Evolutionary conservation across 495 filamentous ascomycete genomes (phyloP).

Genomic region (Aspergillus ostianus): DNA sequence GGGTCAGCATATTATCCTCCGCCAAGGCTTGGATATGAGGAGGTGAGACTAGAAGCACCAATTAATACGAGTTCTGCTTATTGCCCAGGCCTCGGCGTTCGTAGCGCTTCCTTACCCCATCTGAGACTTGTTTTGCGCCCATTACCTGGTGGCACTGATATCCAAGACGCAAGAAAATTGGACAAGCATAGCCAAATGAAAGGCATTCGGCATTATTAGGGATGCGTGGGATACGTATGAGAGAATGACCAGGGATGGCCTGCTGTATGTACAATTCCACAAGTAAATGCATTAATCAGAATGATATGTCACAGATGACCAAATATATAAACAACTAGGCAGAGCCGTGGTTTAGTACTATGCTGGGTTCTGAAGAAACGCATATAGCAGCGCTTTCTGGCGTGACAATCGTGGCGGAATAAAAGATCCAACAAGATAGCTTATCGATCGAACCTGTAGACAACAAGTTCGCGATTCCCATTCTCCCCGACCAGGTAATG

Average conservation of each 20-base stretch:
- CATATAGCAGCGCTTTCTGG: not conserved
- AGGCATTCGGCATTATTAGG: not conserved
- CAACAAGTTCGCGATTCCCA: constrained; percentile 46
- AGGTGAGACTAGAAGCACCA: not conserved
- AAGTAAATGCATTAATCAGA: too few species aligned
- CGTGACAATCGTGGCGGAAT: not conserved
- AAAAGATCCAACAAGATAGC: not conserved
- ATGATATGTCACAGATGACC: too few species aligned
- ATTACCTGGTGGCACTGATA: not conserved
- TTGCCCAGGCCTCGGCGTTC: not conserved
- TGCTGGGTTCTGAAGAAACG: too few species aligned
- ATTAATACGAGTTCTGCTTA: constrained; percentile 1
- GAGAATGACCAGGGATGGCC: too few species aligned
- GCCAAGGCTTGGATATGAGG: constrained; percentile 4
- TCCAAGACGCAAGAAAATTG: not conserved
- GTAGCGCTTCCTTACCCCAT: not conserved
- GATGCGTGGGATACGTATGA: too few species aligned
- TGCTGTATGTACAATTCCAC: too few species aligned
- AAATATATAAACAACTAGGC: too few species aligned
- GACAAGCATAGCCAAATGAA: not conserved
- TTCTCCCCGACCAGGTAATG: constrained; percentile 63
- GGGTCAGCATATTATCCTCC: not conserved
- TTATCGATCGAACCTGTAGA: constrained; percentile 52
- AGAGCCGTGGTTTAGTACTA: not conserved
- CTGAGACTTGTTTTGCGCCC: not conserved